Evolutionary conservation across 2,329 filamentous ascomycete species (phyloP).

Genomic region (Diplodia seriata): DNA sequence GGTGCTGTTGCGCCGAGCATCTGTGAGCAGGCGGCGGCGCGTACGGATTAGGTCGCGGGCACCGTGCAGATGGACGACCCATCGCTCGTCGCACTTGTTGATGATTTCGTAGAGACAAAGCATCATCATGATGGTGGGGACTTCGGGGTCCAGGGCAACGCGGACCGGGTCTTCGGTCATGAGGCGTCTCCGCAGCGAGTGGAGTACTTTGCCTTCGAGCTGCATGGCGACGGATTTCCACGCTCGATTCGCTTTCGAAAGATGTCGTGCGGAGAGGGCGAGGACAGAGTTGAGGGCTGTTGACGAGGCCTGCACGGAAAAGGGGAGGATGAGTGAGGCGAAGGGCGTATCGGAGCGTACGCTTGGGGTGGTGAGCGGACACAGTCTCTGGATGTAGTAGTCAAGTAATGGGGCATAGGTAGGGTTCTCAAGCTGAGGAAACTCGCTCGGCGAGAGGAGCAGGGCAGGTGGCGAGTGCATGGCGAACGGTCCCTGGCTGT

Average conservation of each 20-base stretch:
- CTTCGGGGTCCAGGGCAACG: slow-evolving; percentile 41
- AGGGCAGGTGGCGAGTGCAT: slow-evolving; percentile 19
- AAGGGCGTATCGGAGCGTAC: slow-evolving; percentile 47
- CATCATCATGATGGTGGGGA: slow-evolving; percentile 55
- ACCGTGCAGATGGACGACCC: slow-evolving; percentile 58
- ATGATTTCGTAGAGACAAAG: slow-evolving; percentile 55
- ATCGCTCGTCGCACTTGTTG: slow-evolving; percentile 52
- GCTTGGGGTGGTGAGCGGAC: slow-evolving; percentile 51
- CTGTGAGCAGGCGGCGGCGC: slow-evolving; percentile 38
- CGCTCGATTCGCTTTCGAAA: slow-evolving; percentile 43
- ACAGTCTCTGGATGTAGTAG: slow-evolving; percentile 51
- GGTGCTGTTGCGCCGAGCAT: slow-evolving; percentile 20
- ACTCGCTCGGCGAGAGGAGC: slow-evolving; percentile 36
- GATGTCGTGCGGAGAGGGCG: slow-evolving; percentile 50
- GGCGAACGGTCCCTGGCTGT: background rate
- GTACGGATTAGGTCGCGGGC: slow-evolving; percentile 56
- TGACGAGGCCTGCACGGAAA: slow-evolving; percentile 48
- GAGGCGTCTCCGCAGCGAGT: slow-evolving; percentile 47
- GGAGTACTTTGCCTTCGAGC: slow-evolving; percentile 48
- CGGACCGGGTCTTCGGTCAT: slow-evolving; percentile 38
- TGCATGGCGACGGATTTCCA: slow-evolving; percentile 46
- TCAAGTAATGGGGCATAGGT: slow-evolving; percentile 46
- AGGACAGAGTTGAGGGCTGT: slow-evolving; percentile 49
- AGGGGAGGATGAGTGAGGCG: slow-evolving; percentile 50
- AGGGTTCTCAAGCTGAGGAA: slow-evolving; percentile 41